Conservation (phyloP, 2,329 filamentous ascomycete genomes). For the Cercospora zeina region DNA sequence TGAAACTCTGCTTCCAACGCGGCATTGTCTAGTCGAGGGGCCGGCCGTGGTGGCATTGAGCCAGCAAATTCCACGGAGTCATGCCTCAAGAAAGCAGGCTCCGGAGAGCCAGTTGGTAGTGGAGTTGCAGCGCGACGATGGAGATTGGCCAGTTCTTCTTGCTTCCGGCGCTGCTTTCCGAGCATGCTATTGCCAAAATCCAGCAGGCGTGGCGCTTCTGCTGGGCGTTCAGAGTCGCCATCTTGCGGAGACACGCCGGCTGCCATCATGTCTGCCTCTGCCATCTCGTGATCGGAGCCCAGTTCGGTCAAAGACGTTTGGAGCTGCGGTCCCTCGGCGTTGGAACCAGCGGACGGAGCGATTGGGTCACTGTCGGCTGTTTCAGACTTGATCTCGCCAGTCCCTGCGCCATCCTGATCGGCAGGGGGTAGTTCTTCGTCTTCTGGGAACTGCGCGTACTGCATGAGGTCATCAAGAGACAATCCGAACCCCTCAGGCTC, state of each 20-base stretch:
- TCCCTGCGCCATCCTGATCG: neutral
- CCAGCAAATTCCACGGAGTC: constrained; percentile 5
- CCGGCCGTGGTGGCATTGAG: constrained; percentile 9
- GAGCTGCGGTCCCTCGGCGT: neutral
- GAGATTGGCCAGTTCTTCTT: neutral
- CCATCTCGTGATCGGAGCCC: neutral
- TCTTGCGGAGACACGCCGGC: neutral
- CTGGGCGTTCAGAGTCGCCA: neutral
- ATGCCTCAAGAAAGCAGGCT: neutral
- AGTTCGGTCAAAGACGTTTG: neutral
- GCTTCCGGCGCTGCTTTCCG: neutral
- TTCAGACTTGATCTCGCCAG: neutral
- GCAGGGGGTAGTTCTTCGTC: neutral
- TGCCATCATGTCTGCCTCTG: neutral
- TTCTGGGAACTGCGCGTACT: neutral
- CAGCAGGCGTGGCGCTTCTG: neutral
- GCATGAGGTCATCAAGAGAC: neutral
- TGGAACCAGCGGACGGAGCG: neutral
- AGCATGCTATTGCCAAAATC: constrained; percentile 2
- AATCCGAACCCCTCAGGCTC: neutral
- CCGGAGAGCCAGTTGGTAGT: neutral
- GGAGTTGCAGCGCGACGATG: neutral
- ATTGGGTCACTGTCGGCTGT: neutral
- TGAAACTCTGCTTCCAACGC: constrained; percentile 11
- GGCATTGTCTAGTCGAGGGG: neutral